phyloP scores from a whole-genome alignment of 1,284 basidiomycete genomes.

The Ustilago shanxiensis region DNA sequence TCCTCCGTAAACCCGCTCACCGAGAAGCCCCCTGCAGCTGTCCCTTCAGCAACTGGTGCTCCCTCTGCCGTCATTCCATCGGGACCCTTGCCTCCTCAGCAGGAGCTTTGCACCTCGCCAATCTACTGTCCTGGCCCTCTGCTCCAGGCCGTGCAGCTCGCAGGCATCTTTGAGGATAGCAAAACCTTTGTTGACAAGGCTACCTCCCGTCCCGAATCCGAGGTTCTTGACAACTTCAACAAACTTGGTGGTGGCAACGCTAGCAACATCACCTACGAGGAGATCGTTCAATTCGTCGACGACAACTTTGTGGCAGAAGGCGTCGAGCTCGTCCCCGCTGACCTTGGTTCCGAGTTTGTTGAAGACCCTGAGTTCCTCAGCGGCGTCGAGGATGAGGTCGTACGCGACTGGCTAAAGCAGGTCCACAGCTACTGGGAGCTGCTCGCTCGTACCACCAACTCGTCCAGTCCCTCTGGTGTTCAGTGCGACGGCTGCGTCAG shows the following conservation, averaged over 20 bases:
- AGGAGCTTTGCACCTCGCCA: conserved; percentile 53
- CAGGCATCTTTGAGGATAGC: conserved; percentile 81
- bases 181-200: conserved; percentile 88
- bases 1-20: conserved; percentile 36
- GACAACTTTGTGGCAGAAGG: conserved; percentile 87
- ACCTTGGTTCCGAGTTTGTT: conserved; percentile 76
- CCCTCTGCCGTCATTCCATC: conserved; percentile 38
- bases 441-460: conserved; percentile 81
- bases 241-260: conserved; percentile 73
- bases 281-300: conserved; percentile 78
- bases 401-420: conserved; percentile 80
- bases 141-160: conserved; percentile 79
- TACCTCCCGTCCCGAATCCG: conserved; percentile 71
- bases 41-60: conserved; percentile 37
- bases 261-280: conserved; percentile 73
- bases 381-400: conserved; percentile 79
- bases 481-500: conserved; percentile 79
- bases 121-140: conserved; percentile 67
- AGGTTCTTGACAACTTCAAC: conserved; percentile 80
- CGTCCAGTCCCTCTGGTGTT: conserved; percentile 74
- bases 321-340: conserved; percentile 79
- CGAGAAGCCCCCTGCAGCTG: conserved; percentile 44
- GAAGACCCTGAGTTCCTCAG: conserved; percentile 78
- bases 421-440: conserved; percentile 87
- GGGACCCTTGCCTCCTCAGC: conserved; percentile 34